phyloP scores from a whole-genome alignment of 2,329 filamentous ascomycete species.

The Coniella vitis region DNA sequence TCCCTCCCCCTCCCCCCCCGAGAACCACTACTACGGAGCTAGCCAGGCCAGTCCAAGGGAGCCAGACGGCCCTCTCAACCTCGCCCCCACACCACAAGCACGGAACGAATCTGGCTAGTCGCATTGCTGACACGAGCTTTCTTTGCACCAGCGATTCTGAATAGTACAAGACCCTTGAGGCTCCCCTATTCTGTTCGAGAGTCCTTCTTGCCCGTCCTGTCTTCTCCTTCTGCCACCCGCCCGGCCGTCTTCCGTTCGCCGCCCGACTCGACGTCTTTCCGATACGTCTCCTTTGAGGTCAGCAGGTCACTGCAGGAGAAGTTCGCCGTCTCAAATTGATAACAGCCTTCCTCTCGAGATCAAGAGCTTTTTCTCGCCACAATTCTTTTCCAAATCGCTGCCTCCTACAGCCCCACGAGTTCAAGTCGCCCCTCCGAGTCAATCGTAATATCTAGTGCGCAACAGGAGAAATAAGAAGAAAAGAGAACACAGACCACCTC shows the following conservation, averaged over 20 bases:
- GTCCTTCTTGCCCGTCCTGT: neutral
- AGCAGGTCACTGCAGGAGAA: constrained; percentile 77
- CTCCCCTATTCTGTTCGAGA: constrained; percentile 14
- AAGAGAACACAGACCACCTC: neutral
- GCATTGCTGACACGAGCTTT: constrained; percentile 12
- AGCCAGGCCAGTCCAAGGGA: neutral
- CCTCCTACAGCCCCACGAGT: constrained; percentile 15
- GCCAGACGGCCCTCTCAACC: neutral
- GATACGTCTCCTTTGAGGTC: constrained; percentile 64
- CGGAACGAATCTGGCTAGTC: constrained; percentile 8
- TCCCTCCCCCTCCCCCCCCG: neutral
- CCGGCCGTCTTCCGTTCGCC: neutral
- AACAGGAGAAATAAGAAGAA: too few relatives aligned
- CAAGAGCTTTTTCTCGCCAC: constrained; percentile 23
- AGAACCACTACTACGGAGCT: neutral
- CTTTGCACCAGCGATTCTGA: constrained; percentile 4
- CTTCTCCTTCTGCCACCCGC: neutral
- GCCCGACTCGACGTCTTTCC: constrained; percentile 19
- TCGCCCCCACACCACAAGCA: constrained; percentile 6
- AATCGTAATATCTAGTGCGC: constrained; percentile 16
- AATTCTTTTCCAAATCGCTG: neutral
- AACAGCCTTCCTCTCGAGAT: constrained; percentile 28
- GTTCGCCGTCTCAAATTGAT: constrained; percentile 13
- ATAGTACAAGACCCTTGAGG: constrained; percentile 11
- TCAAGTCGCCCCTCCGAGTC: constrained; percentile 5